Evolutionary conservation across 2,329 filamentous ascomycete genomes (phyloP).

Genomic region (Shiraia sp.): DNA sequence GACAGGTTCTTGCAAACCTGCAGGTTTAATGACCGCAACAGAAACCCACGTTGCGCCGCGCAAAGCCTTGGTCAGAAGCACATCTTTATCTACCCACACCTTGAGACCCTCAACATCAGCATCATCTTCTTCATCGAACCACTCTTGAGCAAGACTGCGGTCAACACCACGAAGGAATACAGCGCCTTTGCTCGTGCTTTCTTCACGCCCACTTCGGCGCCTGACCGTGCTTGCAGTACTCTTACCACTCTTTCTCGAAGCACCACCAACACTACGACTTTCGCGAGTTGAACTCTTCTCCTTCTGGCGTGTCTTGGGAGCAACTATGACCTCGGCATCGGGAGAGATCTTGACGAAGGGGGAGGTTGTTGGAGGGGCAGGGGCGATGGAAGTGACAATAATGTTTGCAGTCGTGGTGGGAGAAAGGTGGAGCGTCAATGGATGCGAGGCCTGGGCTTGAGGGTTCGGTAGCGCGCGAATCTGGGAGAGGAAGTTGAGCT

Average conservation of each 20-base stretch:
- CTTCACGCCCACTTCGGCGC: conserved; percentile 60
- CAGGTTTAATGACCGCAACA: conserved; percentile 85
- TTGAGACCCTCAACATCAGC: conserved; percentile 60
- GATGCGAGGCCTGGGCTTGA: conserved; percentile 66
- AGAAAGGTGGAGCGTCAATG: conserved; percentile 88
- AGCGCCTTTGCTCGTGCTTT: conserved; percentile 65
- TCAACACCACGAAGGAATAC: conserved; percentile 84
- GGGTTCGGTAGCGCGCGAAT: conserved; percentile 93
- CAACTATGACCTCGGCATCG: conserved; percentile 95
- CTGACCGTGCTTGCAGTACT: conserved; percentile 74
- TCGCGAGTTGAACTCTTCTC: conserved; percentile 68
- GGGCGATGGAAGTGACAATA: conserved; percentile 79
- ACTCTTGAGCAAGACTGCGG: conserved; percentile 68
- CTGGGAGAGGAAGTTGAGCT: conserved; percentile 90
- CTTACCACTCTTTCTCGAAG: conserved; percentile 76
- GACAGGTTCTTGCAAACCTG: conserved; percentile 70
- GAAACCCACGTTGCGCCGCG: conserved; percentile 76
- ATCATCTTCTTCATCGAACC: conserved; percentile 71
- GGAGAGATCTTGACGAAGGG: conserved; percentile 91
- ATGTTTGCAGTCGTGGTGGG: conserved; percentile 96
- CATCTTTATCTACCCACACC: conserved; percentile 83
- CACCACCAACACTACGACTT: conserved; percentile 77
- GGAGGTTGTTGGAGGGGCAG: conserved; percentile 66
- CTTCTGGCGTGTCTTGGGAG: conserved; percentile 84
- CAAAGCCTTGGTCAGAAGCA: conserved; percentile 71